Evolutionary conservation across 768 basidiomycete species (phyloP), one percentile per base, ranked within the genome.

Genomic region (Brasilioporus rufonigricans): DNA sequence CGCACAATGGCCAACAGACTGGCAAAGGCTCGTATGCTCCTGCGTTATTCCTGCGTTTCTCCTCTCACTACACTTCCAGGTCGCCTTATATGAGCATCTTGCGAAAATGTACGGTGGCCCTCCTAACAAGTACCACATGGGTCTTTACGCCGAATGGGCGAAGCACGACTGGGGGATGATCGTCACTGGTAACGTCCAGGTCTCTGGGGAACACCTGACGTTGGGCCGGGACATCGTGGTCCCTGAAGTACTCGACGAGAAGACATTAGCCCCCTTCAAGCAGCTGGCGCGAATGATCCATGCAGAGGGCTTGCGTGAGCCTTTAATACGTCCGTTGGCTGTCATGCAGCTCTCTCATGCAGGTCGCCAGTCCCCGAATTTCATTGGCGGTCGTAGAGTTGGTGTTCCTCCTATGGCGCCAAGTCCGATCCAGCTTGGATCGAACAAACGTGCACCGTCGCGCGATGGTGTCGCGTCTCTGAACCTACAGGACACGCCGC

Each of bases 51-150:
- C 10, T 2, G 5, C n/a, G 12, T 26, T n/a, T n/a, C n/a, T n/a
- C 4, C 24, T 45, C 36, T 51, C 52, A 49, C 44, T n/a, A 24
- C 51, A 21, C 13, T 1, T 45, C 23, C 61, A 98, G 93, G 91
- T 83, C n/a, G 86, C 95, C 0, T 78, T 95, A 80, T 95, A 94
- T 60, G 95, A 98, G 68, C 87, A 92, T 62, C 75, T 96, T 11
- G 80, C 86, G 0, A 59, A 68, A 4, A 74, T 86, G 29, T 72
- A 73, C 11, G 89, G 91, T 21, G 91, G 91, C 0, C 79, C 81
- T 11, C 93, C 94, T 0, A 91, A 89, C 58, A 61, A 72, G 14
- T 68, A 75, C 41, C 89, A 93, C 67, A 64, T 77, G 33, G 63
- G 71, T 0, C 76, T 97, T 27, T 97, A 98, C 65, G 69, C 80